These are phyloP conservation scores for Tricholoma hemisulphureum DNA, from an alignment of 768 basidiomycete genomes.

Conservation along the genomic window DNA sequence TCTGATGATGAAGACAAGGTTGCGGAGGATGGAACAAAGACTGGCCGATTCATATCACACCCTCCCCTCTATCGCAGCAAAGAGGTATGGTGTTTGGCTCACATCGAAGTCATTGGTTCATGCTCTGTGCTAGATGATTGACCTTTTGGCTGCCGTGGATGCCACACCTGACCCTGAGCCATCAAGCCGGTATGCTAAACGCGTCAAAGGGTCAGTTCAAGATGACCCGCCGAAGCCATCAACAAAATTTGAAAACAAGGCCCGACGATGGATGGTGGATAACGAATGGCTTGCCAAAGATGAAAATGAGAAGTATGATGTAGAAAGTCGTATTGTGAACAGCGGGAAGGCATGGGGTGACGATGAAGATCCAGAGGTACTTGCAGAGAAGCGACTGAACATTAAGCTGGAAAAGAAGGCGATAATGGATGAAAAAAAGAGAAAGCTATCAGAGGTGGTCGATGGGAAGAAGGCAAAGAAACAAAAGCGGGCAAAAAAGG, in stretches of 20 bases:
- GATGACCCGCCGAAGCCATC: conserved; percentile 11
- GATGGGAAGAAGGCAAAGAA: background rate
- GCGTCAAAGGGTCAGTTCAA: conserved; percentile 1
- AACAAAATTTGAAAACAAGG: conserved; percentile 9
- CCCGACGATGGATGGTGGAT: conserved; percentile 22
- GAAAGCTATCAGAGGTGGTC: too few species aligned
- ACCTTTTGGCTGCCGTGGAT: too few species aligned
- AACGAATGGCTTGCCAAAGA: conserved; percentile 14
- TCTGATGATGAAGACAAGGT: too few species aligned
- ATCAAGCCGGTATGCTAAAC: background rate
- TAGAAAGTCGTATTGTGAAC: conserved; percentile 4
- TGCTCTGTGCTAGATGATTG: too few species aligned
- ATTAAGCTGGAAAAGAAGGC: background rate
- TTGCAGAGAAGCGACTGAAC: background rate
- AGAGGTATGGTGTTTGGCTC: too few species aligned
- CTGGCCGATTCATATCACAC: too few species aligned
- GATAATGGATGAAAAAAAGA: background rate
- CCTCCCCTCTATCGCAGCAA: too few species aligned
- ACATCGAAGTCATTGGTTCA: too few species aligned
- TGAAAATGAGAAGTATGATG: conserved; percentile 12
- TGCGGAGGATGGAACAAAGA: too few species aligned
- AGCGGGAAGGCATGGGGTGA: conserved; percentile 20
- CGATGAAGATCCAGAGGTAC: conserved; percentile 13
- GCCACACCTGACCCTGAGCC: too few species aligned
- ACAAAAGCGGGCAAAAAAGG: conserved; percentile 1